Evolutionary conservation across 1,284 basidiomycete genomes (phyloP).

Genomic region (Ganoderma boninense): DNA sequence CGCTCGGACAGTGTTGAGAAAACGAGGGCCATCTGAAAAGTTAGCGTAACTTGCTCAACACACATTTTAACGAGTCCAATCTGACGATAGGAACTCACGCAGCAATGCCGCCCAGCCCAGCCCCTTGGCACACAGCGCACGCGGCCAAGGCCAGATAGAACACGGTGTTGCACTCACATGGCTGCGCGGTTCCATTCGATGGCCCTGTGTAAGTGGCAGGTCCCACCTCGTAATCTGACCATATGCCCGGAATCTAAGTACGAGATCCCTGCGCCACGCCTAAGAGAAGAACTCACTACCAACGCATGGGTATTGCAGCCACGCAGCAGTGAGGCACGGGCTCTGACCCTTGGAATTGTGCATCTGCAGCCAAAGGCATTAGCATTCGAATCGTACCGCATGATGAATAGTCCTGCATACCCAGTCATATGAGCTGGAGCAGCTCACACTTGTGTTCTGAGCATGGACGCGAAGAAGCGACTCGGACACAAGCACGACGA

Average conservation of each 20-base stretch:
- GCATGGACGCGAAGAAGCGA: neutral
- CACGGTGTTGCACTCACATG: neutral
- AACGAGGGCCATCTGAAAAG: neutral
- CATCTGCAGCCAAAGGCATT: neutral
- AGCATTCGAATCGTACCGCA: neutral
- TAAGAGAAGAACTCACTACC: neutral
- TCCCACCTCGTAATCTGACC: neutral
- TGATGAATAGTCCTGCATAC: neutral
- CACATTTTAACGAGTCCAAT: no score
- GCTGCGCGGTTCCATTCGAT: neutral
- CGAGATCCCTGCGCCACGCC: no score
- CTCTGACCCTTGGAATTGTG: conserved; percentile 3
- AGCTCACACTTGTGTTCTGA: neutral
- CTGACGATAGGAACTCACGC: neutral
- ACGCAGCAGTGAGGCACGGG: conserved; percentile 1
- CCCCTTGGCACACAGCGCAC: conserved; percentile 6
- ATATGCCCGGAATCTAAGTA: neutral
- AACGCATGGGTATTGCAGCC: conserved; percentile 1
- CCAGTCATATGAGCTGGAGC: conserved; percentile 2
- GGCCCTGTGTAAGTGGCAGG: neutral
- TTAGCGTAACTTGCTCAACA: neutral
- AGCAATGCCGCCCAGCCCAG: neutral
- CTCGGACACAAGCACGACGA: neutral
- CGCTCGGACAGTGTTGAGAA: conserved; percentile 1
- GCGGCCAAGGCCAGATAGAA: neutral